Evolutionary conservation across 495 filamentous ascomycete genomes (phyloP), one percentile per base, ranked within the genome.

Genomic region (Daldinia vernicosa): DNA sequence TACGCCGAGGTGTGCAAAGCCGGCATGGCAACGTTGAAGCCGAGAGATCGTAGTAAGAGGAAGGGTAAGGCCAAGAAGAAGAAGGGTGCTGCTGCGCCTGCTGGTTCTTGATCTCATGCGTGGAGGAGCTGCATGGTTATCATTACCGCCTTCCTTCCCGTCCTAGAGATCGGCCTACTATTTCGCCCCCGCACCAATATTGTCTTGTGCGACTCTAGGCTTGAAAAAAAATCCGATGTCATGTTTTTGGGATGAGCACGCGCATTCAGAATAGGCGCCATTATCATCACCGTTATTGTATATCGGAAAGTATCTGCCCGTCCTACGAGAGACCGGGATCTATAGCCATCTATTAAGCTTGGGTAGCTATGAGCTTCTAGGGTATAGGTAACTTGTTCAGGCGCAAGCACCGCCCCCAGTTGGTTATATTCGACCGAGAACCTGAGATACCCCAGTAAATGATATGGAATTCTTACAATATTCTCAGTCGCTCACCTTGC

Each of bases 1-100:
- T 99, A 98, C 80, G 94, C 93, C n/a, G 96, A 98, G 72, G 85
- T 93, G 6, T 97, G 93, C 78, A 98, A 95, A 82, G 80, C 84
- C 0, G 93, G 94, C 17, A 98, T 98, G 94, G 68, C 71, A 1
- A 83, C 87, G 28, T 74, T 99, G 83, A 98, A 97, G 91, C 97
- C 96, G 82, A 83, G 95, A 60, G 94, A 98, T 84, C 85, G 93
- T 72, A 93, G 87, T 67, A 93, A 89, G 82, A 84, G 86, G 75
- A 97, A 94, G 84, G 89, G 89, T 65, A 92, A 92, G 81, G 84
- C 84, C 56, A 93, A 91, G 86, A 91, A 88, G 79, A 92, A 88
- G 82, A 88, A 87, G 82, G 89, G 88, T 74, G 83, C 65, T 24
- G 74, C 74, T 24, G 74, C 67, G 8, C 59, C 61, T 53, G 60